A percentile compares a stretch with the other conserved stretches of the same genome.
These are phyloP conservation scores for Suhomyces panamericanus DNA, from an alignment of 1,139 yeast species.

Conservation along the genomic window DNA sequence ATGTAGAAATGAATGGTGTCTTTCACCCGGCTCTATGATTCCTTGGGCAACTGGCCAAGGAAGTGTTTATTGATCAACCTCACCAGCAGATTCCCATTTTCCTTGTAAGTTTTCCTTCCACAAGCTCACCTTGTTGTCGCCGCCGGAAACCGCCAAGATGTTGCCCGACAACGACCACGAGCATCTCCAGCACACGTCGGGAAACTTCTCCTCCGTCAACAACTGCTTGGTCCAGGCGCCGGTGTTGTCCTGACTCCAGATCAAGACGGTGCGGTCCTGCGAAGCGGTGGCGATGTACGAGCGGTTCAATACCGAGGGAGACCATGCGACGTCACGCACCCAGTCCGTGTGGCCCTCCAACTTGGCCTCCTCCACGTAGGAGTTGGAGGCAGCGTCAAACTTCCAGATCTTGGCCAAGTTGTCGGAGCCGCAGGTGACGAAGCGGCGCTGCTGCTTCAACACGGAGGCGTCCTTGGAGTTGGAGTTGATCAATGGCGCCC, in stretches of 20 bases:
- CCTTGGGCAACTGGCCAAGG: slow-evolving; percentile 1
- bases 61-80: slow-evolving; percentile 66
- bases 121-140: slow-evolving; percentile 91
- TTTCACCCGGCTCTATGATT: slow-evolving; percentile 4
- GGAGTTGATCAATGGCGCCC: slow-evolving; percentile 74
- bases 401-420: slow-evolving; percentile 92
- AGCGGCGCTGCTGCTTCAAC: slow-evolving; percentile 48
- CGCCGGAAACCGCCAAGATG: slow-evolving; percentile 92
- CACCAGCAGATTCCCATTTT: slow-evolving; percentile 96
- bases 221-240: slow-evolving; percentile 81
- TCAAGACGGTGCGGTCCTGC: slow-evolving; percentile 90
- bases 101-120: slow-evolving; percentile 97
- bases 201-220: slow-evolving; percentile 78
- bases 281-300: slow-evolving; percentile 97
- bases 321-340: slow-evolving; percentile 99
- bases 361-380: slow-evolving; percentile 71
- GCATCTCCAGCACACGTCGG: slow-evolving; percentile 98
- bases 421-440: slow-evolving; percentile 95
- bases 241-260: slow-evolving; percentile 78
- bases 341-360: slow-evolving; percentile 93
- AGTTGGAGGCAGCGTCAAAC: slow-evolving; percentile 54
- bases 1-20: slow-evolving; percentile 12
- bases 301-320: slow-evolving; percentile 83
- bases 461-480: slow-evolving; percentile 34
- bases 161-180: slow-evolving; percentile 97